These are phyloP conservation scores for Cicer bijugum DNA, from an alignment of 306 rosid genomes.

Conservation along the genomic window DNA sequence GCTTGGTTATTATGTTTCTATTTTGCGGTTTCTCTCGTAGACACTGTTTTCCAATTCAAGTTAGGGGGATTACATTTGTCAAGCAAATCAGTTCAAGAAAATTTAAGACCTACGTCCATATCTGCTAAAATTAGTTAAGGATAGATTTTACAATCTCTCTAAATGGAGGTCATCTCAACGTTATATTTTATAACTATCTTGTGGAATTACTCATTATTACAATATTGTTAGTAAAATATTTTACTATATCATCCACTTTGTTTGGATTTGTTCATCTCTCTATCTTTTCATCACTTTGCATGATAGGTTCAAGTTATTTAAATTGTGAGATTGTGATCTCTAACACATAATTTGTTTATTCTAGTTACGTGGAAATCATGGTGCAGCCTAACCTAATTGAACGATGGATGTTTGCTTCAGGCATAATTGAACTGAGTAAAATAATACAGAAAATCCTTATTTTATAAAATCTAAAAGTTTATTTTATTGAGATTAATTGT, in stretches of 20 bases:
- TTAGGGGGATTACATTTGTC: not conserved
- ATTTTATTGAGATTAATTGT: no score
- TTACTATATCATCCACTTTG: not conserved
- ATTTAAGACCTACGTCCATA: not conserved
- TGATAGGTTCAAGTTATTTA: not conserved
- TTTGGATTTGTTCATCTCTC: not conserved
- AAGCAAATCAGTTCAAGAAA: not conserved
- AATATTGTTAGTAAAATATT: no score
- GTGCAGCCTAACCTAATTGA: no score
- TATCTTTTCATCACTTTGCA: not conserved
- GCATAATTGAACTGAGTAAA: no score
- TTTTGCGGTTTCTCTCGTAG: not conserved
- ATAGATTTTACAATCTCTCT: not conserved
- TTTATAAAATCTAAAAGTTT: no score
- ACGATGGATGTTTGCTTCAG: no score
- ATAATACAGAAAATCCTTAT: no score
- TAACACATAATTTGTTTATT: not conserved
- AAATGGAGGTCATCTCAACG: not conserved
- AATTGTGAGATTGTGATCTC: not conserved
- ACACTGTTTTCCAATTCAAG: slow-evolving; percentile 11
- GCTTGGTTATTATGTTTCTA: slow-evolving; percentile 26
- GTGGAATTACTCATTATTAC: not conserved
- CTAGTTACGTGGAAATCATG: not conserved
- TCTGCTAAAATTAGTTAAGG: not conserved
- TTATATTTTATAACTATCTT: not conserved